phyloP scores from a whole-genome alignment of 352 stramenopile species.

The Pythium periplocum region DNA sequence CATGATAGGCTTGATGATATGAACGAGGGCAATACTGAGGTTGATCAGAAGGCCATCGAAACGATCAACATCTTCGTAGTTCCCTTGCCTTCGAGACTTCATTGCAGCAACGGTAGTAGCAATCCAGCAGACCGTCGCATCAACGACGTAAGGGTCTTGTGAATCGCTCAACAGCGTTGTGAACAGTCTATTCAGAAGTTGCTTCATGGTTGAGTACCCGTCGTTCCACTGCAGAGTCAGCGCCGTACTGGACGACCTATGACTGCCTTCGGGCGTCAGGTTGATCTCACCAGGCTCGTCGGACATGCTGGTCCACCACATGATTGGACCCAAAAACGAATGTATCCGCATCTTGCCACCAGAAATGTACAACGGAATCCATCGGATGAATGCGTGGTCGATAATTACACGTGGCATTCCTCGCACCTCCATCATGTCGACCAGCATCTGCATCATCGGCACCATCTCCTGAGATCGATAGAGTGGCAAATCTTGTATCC shows the following conservation, averaged over 20 bases:
- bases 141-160: conserved; percentile 43
- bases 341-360: conserved; percentile 24
- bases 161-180: conserved; percentile 26
- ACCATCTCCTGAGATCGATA: conserved; percentile 41
- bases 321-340: conserved; percentile 55
- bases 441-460: conserved; percentile 30
- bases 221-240: conserved; percentile 47
- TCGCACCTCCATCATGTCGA: conserved; percentile 35
- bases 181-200: conserved; percentile 22
- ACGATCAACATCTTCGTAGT: conserved; percentile 39
- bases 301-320: conserved; percentile 62
- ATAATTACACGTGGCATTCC: conserved; percentile 28
- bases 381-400: conserved; percentile 16
- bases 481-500: conserved; percentile 46
- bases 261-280: conserved; percentile 18
- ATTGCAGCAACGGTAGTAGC: conserved; percentile 18
- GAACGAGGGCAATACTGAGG: conserved; percentile 42
- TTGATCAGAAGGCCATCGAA: conserved; percentile 73
- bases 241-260: conserved; percentile 17
- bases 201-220: conserved; percentile 31
- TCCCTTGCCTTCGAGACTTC: conserved; percentile 7
- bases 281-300: conserved; percentile 51
- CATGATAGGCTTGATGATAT: conserved; percentile 31
- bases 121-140: conserved; percentile 61
- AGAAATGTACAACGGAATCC: conserved; percentile 45